Evolutionary conservation across 805 yeast species (phyloP).

Genomic region (Scheffersomyces amazonensis): DNA sequence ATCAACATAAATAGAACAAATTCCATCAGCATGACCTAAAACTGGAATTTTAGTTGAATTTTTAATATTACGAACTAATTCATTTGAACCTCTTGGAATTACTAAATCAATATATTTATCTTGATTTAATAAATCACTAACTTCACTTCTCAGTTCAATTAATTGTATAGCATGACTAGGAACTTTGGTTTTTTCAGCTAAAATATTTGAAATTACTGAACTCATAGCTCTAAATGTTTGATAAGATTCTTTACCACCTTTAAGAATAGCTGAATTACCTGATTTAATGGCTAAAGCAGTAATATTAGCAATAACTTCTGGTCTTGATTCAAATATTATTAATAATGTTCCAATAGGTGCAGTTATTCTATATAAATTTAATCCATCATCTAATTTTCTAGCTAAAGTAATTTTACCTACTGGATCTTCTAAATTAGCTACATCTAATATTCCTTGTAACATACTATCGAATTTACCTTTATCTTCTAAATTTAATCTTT

Average conservation of each 20-base stretch:
- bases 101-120: conserved; percentile 92
- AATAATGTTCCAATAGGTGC: conserved; percentile 94
- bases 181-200: conserved; percentile 59
- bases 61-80: conserved; percentile 82
- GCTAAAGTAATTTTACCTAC: conserved; percentile 86
- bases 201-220: conserved; percentile 58
- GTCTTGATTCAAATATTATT: conserved; percentile 93
- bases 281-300: conserved; percentile 94
- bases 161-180: conserved; percentile 83
- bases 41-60: conserved; percentile 91
- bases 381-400: conserved; percentile 83
- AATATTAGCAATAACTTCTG: conserved; percentile 97
- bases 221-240: conserved; percentile 85
- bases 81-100: conserved; percentile 97
- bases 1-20: conserved; percentile 85
- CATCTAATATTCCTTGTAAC: conserved; percentile 94
- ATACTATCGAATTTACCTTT: conserved; percentile 87
- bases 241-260: conserved; percentile 94
- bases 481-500: conserved; percentile 77
- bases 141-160: conserved; percentile 86
- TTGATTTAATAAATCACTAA: conserved; percentile 76
- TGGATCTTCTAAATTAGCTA: conserved; percentile 86
- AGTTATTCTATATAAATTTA: conserved; percentile 76
- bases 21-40: conserved; percentile 97
- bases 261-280: conserved; percentile 93